These are phyloP conservation scores for Beauveria sp. DNA, from an alignment of 2,329 filamentous ascomycete genomes.

Conservation along the genomic window DNA sequence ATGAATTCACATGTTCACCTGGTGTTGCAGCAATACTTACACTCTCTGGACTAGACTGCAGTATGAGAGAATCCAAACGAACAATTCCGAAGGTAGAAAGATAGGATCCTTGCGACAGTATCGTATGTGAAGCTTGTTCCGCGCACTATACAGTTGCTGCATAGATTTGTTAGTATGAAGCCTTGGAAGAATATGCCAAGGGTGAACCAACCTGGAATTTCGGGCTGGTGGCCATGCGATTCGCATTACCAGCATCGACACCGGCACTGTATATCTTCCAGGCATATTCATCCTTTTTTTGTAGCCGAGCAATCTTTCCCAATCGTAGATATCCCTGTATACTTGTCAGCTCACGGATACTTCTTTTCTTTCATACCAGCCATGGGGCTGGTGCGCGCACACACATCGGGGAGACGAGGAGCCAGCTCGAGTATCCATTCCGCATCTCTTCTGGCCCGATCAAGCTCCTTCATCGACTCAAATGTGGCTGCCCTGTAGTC, in stretches of 20 bases:
- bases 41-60: slow-evolving; percentile 26
- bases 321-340: slow-evolving; percentile 34
- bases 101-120: slow-evolving; percentile 29
- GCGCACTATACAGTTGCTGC: slow-evolving; percentile 27
- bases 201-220: slow-evolving; percentile 26
- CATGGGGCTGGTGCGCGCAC: background rate
- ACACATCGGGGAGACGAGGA: slow-evolving; percentile 31
- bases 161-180: background rate
- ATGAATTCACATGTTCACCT: too few species aligned
- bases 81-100: slow-evolving; percentile 27
- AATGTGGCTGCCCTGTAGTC: slow-evolving; percentile 34
- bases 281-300: slow-evolving; percentile 30
- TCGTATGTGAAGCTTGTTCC: slow-evolving; percentile 26
- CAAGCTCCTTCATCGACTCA: slow-evolving; percentile 29
- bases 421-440: slow-evolving; percentile 36
- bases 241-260: slow-evolving; percentile 24
- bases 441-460: slow-evolving; percentile 30
- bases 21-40: slow-evolving; percentile 15
- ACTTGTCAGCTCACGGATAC: slow-evolving; percentile 4
- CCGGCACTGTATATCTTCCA: slow-evolving; percentile 33
- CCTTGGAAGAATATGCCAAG: background rate
- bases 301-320: slow-evolving; percentile 30
- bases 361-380: too few species aligned
- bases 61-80: slow-evolving; percentile 27
- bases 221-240: slow-evolving; percentile 20